Evolutionary conservation across 768 basidiomycete genomes (phyloP), one percentile per base, ranked within the genome.

Genomic region (Amanita brunnescens): DNA sequence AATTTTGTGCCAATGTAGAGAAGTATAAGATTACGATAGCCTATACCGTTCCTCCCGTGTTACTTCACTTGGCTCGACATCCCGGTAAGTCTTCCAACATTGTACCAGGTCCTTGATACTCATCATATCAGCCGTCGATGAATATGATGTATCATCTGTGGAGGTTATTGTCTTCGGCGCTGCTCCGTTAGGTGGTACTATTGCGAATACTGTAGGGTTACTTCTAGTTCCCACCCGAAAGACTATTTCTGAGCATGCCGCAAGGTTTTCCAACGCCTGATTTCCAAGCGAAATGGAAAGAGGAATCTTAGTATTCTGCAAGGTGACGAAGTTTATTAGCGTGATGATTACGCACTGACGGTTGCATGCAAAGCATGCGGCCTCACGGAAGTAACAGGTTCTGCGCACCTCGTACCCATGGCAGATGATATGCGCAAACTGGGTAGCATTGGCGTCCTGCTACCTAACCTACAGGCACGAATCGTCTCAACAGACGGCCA

Each of bases 321-420:
- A 65, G 83, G 82, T 81, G n/a, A 34, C 6, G 61, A 49, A 32
- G 21, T 16, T 14, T 29, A n/a, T 9, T 26, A 9, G 21, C 26
- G 21, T 23, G 23, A 6, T 9, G 21, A n/a, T 13, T n/a, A 21
- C 10, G 26, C 7, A 5, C 49, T 44, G 16, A 46, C 5, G 21
- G 16, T n/a, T 43, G 45, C 26, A 33, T 45, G 38, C 10, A 42
- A 57, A 82, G 86, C 84, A 1, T 90, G 82, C 51, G 86, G 91
- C 23, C 71, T 91, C 16, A 91, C 89, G 1, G 91, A 92, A 66
- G 90, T 87, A 0, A 85, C 87, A 0, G 87, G 87, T 0, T 81
- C 81, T 0, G 74, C 81, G 0, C 80, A 83, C 55, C 55, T 85
- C 2, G 70, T 87, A 6, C 71, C 78, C 1, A 44, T 62, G 0